Conservation (phyloP, 495 filamentous ascomycete genomes). For the Parathielavia appendiculata region DNA sequence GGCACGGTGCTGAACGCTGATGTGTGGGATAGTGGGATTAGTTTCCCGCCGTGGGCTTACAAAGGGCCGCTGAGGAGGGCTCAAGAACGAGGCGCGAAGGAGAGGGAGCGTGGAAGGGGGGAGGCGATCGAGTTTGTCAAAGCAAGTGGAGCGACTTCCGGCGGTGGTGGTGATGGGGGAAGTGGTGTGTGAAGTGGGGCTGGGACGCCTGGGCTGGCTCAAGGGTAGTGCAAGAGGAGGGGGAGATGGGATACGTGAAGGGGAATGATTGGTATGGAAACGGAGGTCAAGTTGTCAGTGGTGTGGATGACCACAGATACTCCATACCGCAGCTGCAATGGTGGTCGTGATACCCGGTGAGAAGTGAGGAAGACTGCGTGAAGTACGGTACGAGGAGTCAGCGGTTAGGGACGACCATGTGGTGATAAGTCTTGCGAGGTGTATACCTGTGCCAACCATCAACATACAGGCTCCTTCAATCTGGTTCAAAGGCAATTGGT, state of each 20-base stretch:
- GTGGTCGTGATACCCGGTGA: not conserved
- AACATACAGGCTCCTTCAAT: too few relatives aligned
- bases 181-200: constrained; percentile 35
- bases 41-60: constrained; percentile 67
- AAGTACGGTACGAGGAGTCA: too few relatives aligned
- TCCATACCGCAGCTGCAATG: not conserved
- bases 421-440: too few relatives aligned
- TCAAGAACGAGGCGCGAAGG: constrained; percentile 57
- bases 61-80: constrained; percentile 62
- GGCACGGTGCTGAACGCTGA: constrained; percentile 62
- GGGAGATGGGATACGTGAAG: constrained; percentile 45
- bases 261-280: not conserved
- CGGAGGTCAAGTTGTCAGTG: not conserved
- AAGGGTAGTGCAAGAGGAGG: constrained; percentile 42
- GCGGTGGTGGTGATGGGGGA: constrained; percentile 26
- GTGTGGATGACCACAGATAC: not conserved
- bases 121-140: constrained; percentile 72
- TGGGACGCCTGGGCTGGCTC: constrained; percentile 33
- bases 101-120: constrained; percentile 52
- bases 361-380: not conserved
- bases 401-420: too few relatives aligned
- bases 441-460: too few relatives aligned
- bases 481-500: not conserved
- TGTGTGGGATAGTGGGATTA: constrained; percentile 57
- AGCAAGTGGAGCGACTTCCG: constrained; percentile 26